Evolutionary conservation across 306 rosid species (phyloP).

Genomic region (Medicago lupulina): DNA sequence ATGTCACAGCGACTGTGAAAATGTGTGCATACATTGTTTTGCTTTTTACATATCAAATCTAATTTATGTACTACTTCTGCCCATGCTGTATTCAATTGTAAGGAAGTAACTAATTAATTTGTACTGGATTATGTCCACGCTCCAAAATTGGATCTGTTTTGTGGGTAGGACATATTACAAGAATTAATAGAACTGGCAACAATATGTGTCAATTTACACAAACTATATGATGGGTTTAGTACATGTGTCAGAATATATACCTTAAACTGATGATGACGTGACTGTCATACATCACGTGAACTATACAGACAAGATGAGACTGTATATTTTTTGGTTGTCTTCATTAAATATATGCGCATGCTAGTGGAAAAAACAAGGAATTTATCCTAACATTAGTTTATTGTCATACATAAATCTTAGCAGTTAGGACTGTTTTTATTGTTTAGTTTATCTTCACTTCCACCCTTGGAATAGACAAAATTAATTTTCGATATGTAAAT

Average conservation of each 20-base stretch:
- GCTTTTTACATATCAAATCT: neutral
- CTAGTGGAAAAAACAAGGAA: neutral
- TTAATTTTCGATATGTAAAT: no score
- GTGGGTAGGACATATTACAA: constrained; percentile 9
- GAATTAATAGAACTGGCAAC: neutral
- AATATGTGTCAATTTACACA: neutral
- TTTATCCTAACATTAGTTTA: neutral
- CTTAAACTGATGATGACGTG: constrained; percentile 26
- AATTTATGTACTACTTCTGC: neutral
- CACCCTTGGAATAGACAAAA: neutral
- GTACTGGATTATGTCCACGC: neutral
- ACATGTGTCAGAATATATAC: constrained; percentile 16
- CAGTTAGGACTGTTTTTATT: neutral
- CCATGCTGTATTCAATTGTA: neutral
- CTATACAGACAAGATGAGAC: constrained; percentile 6
- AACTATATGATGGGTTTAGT: neutral
- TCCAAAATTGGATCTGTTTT: neutral
- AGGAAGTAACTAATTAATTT: neutral
- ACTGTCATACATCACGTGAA: constrained; percentile 33
- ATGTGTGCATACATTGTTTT: neutral
- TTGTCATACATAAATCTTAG: neutral
- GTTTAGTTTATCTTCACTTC: neutral
- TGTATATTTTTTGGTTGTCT: constrained; percentile 17
- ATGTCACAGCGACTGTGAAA: constrained; percentile 27
- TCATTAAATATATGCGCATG: neutral